Base-by-base conservation (phyloP, 441 rosid species). In the Syzygium malaccense region DNA sequence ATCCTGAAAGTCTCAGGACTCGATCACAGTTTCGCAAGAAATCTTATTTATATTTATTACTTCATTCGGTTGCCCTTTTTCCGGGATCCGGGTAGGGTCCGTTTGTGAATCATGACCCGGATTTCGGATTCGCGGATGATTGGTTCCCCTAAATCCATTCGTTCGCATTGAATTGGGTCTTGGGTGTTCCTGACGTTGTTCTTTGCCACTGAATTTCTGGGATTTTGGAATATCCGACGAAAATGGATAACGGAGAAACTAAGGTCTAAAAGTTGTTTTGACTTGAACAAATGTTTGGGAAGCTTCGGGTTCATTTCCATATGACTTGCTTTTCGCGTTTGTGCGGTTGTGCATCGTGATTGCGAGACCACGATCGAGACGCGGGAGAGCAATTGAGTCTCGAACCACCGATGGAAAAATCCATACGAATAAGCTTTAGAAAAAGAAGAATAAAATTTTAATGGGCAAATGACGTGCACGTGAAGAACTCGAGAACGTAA, bases 391-490 rank as follows among this genome's bases (percentile, higher is more conserved):
- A 14, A 62, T 62, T 6, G 30, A 60, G 14, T 60, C 32, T 28
- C 19, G 37, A n/a, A n/a, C 10, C 33, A 15, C 17, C 33, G 32
- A 7, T n/a, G 33, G 48, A 45, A n/a, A 54, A 54, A 62, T 14
- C 71, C 68, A 8, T 7, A n/a, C 4, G 33, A 62, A 13, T n/a
- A 14, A 62, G 71, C 37, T 6, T 14, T n/a, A 3, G 14, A 3
- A 14, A n/a, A 5, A 54, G 55, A 5, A 6, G 55, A 5, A 6
- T 1, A 15, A 54, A 51, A 51, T 14, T 51, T 12, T 14, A 51
- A 3, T 13, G 32, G 32, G 28, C 14, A 5, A 15, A 60, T 28
- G 1, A 60, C 1, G 1, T 1, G 66, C 2, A 0, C 14, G 30
- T 6, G 66, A 5, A 0, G 66, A 2, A 2, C 28, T 5, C 4